A percentile compares a stretch with the other conserved stretches of the same genome.
phyloP scores from a whole-genome alignment of 331 rosid species.

The Prunus yedoensis region DNA sequence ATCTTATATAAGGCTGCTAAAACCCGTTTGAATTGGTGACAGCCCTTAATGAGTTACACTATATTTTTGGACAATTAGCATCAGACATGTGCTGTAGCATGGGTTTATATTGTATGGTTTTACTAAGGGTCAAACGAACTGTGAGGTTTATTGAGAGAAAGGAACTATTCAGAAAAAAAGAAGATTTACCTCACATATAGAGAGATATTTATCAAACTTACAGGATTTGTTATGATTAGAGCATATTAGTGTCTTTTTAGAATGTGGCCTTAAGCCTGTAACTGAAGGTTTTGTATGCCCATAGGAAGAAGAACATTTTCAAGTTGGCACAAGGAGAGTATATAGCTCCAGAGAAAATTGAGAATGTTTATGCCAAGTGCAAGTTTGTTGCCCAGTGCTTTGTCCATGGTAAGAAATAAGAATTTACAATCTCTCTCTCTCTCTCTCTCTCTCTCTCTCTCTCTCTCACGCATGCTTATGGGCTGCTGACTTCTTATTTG shows the following conservation, averaged over 20 bases:
- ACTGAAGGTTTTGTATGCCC: slow-evolving; percentile 21
- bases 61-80: background rate
- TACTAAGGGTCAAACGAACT: background rate
- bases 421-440: background rate
- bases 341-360: slow-evolving; percentile 98
- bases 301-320: slow-evolving; percentile 96
- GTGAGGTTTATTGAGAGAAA: background rate
- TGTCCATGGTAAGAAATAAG: slow-evolving; percentile 69
- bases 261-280: slow-evolving; percentile 16
- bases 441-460: background rate
- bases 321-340: slow-evolving; percentile 99
- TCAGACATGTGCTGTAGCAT: background rate
- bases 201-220: background rate
- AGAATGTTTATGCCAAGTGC: slow-evolving; percentile 90
- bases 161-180: too few relatives aligned
- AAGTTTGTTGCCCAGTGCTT: slow-evolving; percentile 82
- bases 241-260: background rate
- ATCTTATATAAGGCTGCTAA: background rate
- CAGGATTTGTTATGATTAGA: background rate
- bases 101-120: slow-evolving; percentile 4
- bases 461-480: background rate
- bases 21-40: too few relatives aligned
- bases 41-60: too few relatives aligned
- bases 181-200: background rate
- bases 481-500: slow-evolving; percentile 34